Base-by-base conservation (phyloP, 1,139 yeast genomes). In the Hyphopichia khmerensis region DNA sequence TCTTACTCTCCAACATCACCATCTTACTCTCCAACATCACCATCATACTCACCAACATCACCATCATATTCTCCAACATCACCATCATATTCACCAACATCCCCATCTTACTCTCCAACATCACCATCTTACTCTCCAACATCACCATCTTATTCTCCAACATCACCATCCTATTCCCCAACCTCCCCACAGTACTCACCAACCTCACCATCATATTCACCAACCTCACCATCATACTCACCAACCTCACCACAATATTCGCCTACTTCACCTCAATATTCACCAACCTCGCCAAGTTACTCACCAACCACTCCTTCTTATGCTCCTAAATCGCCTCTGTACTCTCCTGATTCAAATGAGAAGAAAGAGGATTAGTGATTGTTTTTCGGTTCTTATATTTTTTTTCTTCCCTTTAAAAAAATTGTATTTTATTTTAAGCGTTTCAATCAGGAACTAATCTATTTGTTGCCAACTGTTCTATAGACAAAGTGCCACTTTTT, bases 11-110 rank as follows among this genome's bases (percentile, higher is more conserved):
- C 85, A 43, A 79, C 85, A 0, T 76, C 84, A 1, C 87, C 87
- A 57, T 50, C 66, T 7, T 85, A 84, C 59, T 74, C 82, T 0
- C 90, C 90, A 45, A 82, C 87, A 0, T 75, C 82, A 1, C 87
- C 87, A 52, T 57, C 67, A 2, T 82, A 83, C 55, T 69, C 79
- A 0, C 87, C 88, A 41, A 81, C 87, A 0, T 77, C 83, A 0
- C 86, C 86, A 55, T 51, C 65, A 0, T 80, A 80, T 56, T 67
- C 77, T 1, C 84, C 85, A 45, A 69, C 76, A 0, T 64, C 71
- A 2, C 76, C 76, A 43, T 43, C 55, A 4, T 71, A 71, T 52
- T 65, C 72, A 1, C 76, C 76, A 40, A 79, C 84, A 0, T 79
- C 84, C 1, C 87, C 87, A 55, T 51, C 64, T 2, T 82, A 82